Conservation (phyloP, 768 basidiomycete genomes). For the Psilocybe sp. region DNA sequence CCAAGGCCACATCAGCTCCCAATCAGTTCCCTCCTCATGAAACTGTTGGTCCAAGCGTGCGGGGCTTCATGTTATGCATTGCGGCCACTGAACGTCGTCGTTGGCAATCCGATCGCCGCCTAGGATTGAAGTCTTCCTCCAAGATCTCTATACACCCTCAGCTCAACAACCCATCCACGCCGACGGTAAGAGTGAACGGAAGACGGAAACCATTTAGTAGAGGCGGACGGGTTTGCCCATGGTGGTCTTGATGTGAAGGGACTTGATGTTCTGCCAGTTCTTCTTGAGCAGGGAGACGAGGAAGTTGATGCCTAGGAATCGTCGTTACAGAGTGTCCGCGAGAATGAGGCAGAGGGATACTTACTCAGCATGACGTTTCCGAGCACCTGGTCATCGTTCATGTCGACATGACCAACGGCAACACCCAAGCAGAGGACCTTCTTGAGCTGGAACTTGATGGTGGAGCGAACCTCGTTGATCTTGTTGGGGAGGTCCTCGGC, state of each 20-base stretch:
- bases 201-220: conserved; percentile 51
- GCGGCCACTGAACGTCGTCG: conserved; percentile 29
- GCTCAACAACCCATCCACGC: background rate
- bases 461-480: conserved; percentile 93
- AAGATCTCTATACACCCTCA: background rate
- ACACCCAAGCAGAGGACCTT: conserved; percentile 99
- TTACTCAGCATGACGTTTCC: conserved; percentile 95
- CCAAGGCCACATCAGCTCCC: conserved; percentile 70
- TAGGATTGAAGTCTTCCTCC: background rate
- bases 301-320: conserved; percentile 92
- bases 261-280: conserved; percentile 99
- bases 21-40: conserved; percentile 72
- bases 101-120: background rate
- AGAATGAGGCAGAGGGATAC: conserved; percentile 19
- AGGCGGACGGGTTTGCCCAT: conserved; percentile 99
- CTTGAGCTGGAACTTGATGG: conserved; percentile 99
- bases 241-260: conserved; percentile 96
- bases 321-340: background rate
- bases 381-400: conserved; percentile 96
- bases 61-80: conserved; percentile 95
- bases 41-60: conserved; percentile 98
- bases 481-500: conserved; percentile 88
- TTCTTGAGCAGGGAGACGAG: conserved; percentile 98
- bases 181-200: background rate
- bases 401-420: conserved; percentile 95